Evolutionary conservation across 768 basidiomycete species (phyloP), one percentile per base, ranked within the genome.

Genomic region (Pluteus cervinus): DNA sequence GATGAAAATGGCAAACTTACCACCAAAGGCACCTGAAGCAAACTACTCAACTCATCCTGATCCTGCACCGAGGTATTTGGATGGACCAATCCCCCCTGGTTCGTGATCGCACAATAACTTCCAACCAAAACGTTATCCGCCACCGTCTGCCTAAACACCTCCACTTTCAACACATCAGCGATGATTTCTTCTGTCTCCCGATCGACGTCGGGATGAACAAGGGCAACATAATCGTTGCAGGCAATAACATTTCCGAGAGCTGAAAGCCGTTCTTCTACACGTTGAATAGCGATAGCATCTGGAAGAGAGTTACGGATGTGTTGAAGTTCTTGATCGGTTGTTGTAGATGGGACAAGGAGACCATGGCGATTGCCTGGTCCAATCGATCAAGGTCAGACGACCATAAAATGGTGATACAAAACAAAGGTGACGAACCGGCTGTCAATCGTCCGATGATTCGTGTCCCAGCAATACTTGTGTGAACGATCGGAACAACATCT

Each of bases 181-280:
- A 99, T 97, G 66, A 99, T 98, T 63, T 99, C 96, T 57, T 99
- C 96, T 16, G 96, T 99, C 64, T 98, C 96, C 44, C 96, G 80
- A 65, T 98, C 96, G 43, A 98, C 67, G 48, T 99, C 96, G 6
- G 96, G 96, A 60, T 99, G 96, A 17, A 98, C 96, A 50, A 99
- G 83, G 6, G 96, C 96, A 48, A 99, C 94, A 54, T 98, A 87
- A 66, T 99, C 96, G 62, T 98, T 99, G 66, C 89, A 93, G 9
- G 90, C 91, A 58, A 99, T 93, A 44, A 99, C 94, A 57, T 99
- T 99, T 16, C 96, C 96, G 18, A 99, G 81, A 0, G 96, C 96
- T 14, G 90, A 94, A 44, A 99, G 71, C 20, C 96, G 85, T 66
- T 98, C 96, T 58, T 99, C 96, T 38, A 99, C 85, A 14, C 96